Percentiles rank a stretch among this genome's conserved stretches.
Conservation (phyloP, 108 stramenopile genomes). For the Pseudonitzschia delicatissima region DNA sequence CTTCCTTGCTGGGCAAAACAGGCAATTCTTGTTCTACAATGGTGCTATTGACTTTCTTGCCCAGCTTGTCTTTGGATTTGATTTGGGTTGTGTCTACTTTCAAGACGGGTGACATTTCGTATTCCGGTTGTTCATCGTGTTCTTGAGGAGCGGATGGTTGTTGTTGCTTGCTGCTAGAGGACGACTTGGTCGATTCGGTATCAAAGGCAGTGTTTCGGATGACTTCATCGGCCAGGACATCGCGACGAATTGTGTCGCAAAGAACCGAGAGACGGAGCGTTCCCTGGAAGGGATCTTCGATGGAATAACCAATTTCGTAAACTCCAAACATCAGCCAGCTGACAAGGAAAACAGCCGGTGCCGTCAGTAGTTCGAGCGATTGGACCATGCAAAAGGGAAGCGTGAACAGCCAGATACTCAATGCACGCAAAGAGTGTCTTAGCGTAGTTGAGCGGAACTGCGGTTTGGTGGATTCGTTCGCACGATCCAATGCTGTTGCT, state of each 20-base stretch:
- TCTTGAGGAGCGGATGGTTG: too few species aligned
- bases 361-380: conserved; percentile 77
- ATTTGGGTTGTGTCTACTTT: not conserved
- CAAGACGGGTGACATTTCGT: conserved; percentile 6
- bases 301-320: conserved; percentile 90
- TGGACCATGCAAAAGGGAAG: conserved; percentile 86
- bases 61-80: not conserved
- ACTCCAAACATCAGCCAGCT: conserved; percentile 94
- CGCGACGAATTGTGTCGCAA: conserved; percentile 79
- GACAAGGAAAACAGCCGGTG: conserved; percentile 74
- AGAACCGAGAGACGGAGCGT: conserved; percentile 76
- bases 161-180: not conserved
- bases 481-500: conserved; percentile 74
- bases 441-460: conserved; percentile 93
- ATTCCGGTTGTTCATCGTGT: conserved; percentile 11
- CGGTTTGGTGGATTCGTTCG: conserved; percentile 94
- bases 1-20: conserved; percentile 4
- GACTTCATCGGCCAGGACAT: conserved; percentile 79
- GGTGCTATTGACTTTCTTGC: not conserved
- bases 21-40: conserved; percentile 8
- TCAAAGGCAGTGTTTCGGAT: conserved; percentile 72
- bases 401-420: conserved; percentile 88
- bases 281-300: conserved; percentile 96
- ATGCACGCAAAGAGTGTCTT: conserved; percentile 87
- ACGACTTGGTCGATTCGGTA: not conserved